These are phyloP conservation scores for Mycena belliarum DNA, from an alignment of 768 basidiomycete species.

Conservation along the genomic window DNA sequence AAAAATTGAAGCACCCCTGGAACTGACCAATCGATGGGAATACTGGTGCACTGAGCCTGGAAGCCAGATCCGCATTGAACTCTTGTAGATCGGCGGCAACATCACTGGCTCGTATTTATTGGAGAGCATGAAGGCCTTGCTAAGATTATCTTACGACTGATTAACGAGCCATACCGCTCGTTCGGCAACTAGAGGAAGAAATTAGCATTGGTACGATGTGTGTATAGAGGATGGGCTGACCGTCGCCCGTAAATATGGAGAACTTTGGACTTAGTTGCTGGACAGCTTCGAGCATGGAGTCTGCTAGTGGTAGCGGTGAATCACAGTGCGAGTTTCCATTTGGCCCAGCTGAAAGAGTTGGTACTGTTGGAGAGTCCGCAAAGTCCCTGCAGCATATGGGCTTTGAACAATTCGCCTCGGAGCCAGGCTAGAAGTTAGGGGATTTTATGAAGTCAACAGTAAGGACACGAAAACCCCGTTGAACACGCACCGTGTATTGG, in stretches of 20 bases:
- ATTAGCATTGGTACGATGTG: not conserved
- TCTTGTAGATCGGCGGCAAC: slow-evolving; percentile 29
- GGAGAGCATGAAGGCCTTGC: too few species aligned
- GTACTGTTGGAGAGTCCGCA: slow-evolving; percentile 19
- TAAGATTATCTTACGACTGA: slow-evolving; percentile 27
- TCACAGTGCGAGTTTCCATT: slow-evolving; percentile 37
- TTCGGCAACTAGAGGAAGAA: slow-evolving; percentile 2
- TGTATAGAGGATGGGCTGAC: not conserved
- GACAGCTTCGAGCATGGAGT: slow-evolving; percentile 38
- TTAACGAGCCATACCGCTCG: slow-evolving; percentile 32
- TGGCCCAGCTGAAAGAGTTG: slow-evolving; percentile 32
- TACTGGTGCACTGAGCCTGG: slow-evolving; percentile 27
- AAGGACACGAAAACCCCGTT: not conserved
- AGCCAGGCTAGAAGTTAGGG: not conserved
- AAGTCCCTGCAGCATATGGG: slow-evolving; percentile 39
- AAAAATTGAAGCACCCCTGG: not conserved
- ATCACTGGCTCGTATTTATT: slow-evolving; percentile 17
- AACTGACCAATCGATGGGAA: slow-evolving; percentile 30
- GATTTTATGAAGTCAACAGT: not conserved
- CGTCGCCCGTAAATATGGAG: slow-evolving; percentile 43
- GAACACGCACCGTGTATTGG: slow-evolving; percentile 30
- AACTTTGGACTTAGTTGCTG: slow-evolving; percentile 27
- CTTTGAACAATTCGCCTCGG: slow-evolving; percentile 38
- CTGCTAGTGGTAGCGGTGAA: slow-evolving; percentile 34
- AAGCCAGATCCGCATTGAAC: slow-evolving; percentile 31